A percentile compares a stretch with the other conserved stretches of the same genome.
Conservation (phyloP, 371 early-diverging fungal species). For the Mucor irregularis region DNA sequence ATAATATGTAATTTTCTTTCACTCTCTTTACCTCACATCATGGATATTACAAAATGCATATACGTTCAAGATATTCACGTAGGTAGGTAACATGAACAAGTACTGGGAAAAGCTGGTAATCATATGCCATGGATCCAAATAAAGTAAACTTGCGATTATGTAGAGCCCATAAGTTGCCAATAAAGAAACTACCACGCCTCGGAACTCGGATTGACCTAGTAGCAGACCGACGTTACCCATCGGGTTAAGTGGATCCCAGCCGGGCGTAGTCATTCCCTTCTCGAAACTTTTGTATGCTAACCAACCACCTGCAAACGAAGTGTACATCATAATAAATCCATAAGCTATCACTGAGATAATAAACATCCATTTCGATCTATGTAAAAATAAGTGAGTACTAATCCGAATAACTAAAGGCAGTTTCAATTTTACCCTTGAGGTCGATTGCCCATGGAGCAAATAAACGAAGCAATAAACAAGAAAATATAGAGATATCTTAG, state of each 20-base stretch:
- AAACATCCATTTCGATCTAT: conserved; percentile 42
- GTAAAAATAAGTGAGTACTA: not conserved
- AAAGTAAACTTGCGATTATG: conserved; percentile 59
- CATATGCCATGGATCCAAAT: conserved; percentile 70
- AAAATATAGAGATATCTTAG: conserved; percentile 64
- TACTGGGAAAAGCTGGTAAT: conserved; percentile 67
- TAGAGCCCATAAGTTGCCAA: conserved; percentile 69
- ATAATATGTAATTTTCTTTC: not conserved
- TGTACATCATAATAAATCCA: conserved; percentile 47
- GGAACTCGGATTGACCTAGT: conserved; percentile 45
- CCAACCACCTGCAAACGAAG: conserved; percentile 48
- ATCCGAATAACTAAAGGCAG: too few species aligned
- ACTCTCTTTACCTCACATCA: conserved; percentile 60
- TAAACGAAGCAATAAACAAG: conserved; percentile 67
- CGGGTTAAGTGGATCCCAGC: conserved; percentile 29
- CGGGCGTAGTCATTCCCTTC: conserved; percentile 36
- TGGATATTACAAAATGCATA: conserved; percentile 77
- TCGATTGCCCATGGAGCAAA: conserved; percentile 81
- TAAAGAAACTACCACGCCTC: conserved; percentile 59
- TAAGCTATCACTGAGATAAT: conserved; percentile 39
- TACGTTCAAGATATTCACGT: conserved; percentile 65
- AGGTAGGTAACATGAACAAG: conserved; percentile 61
- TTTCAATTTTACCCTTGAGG: conserved; percentile 72
- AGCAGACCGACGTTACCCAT: conserved; percentile 19
- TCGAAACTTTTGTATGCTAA: conserved; percentile 39